phyloP scores from a whole-genome alignment of 129 eudicot genomes.

The Smallanthus sonchifolius region DNA sequence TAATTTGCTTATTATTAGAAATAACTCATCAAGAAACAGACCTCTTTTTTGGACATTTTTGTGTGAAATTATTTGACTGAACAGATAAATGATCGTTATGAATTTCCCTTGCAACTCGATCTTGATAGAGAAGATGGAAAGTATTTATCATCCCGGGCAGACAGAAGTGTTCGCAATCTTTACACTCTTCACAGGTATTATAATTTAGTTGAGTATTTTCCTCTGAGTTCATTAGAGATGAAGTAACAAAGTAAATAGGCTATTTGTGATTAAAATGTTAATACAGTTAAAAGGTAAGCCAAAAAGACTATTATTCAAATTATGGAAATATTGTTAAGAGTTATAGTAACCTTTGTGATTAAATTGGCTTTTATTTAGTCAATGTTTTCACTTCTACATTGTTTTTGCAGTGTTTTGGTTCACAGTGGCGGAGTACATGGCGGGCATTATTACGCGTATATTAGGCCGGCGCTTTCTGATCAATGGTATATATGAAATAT shows the following conservation, averaged over 20 bases:
- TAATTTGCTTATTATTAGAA: neutral
- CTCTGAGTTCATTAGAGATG: neutral
- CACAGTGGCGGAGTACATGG: conserved; percentile 90
- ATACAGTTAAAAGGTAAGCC: neutral
- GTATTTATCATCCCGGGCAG: conserved; percentile 66
- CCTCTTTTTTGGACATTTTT: neutral
- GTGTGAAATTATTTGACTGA: neutral
- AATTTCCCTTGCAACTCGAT: conserved; percentile 79
- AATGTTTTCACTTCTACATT: neutral
- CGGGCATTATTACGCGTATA: conserved; percentile 88
- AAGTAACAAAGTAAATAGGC: neutral
- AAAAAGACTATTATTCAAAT: neutral
- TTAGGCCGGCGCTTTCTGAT: conserved; percentile 67
- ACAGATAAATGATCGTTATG: conserved; percentile 85
- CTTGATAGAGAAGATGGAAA: conserved; percentile 73
- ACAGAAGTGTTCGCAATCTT: conserved; percentile 68
- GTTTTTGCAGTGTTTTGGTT: conserved; percentile 77
- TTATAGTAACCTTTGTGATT: neutral
- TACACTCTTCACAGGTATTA: conserved; percentile 74
- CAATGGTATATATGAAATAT: conserved; percentile 57
- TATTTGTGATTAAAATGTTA: neutral
- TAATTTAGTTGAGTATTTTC: conserved; percentile 1
- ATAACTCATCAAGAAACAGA: neutral
- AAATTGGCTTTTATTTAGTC: neutral
- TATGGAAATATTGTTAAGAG: neutral